Conservation (phyloP, 148 eudicot species). For the Rhododendron henanense region DNA sequence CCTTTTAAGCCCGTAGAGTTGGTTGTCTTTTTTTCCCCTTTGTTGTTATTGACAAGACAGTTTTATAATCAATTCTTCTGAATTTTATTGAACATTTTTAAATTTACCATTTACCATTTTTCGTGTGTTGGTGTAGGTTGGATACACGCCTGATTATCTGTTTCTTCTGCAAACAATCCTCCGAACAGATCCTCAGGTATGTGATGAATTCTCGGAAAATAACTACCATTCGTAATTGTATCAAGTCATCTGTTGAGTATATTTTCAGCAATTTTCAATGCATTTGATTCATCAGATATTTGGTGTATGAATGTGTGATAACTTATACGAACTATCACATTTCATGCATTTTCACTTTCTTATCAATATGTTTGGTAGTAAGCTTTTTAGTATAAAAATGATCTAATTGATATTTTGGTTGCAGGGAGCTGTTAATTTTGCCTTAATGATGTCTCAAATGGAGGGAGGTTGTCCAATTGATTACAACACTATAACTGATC, state of each 20-base stretch:
- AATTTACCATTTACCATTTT: not conserved
- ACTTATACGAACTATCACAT: not conserved
- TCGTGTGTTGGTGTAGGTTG: slow-evolving; percentile 54
- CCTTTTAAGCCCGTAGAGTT: not conserved
- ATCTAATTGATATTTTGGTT: slow-evolving; percentile 13
- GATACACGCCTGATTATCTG: slow-evolving; percentile 91
- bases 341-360: not conserved
- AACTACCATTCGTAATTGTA: not conserved
- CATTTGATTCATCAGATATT: not conserved
- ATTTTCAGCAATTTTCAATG: not conserved
- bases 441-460: slow-evolving; percentile 97
- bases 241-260: not conserved
- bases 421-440: slow-evolving; percentile 97
- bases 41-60: not conserved
- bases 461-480: slow-evolving; percentile 93
- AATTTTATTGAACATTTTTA: not conserved
- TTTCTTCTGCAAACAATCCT: slow-evolving; percentile 94
- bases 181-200: slow-evolving; percentile 92
- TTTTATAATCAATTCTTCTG: not conserved
- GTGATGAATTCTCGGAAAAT: not conserved
- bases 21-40: not conserved
- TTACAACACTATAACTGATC: slow-evolving; percentile 83
- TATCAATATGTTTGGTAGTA: not conserved
- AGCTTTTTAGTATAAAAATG: not conserved
- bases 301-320: not conserved